Conservation (phyloP, 1,139 yeast genomes). For the Blastobotrys ciferrii region DNA sequence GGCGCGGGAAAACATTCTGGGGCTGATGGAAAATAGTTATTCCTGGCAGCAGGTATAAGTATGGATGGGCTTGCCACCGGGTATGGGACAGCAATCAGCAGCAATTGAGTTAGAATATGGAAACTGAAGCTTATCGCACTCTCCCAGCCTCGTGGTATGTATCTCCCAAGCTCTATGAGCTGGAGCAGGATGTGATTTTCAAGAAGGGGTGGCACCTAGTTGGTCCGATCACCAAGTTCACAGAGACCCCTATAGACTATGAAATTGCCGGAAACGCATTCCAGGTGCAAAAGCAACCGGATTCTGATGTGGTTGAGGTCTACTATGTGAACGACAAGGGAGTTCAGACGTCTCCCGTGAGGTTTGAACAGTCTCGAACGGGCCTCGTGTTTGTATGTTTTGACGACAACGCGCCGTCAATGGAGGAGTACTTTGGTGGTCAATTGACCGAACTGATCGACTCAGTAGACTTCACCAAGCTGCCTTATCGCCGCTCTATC, state of each 20-base stretch:
- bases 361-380: slow-evolving; percentile 12
- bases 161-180: slow-evolving; percentile 12
- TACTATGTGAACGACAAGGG: slow-evolving; percentile 7
- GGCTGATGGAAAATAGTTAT: not conserved
- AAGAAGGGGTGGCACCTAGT: slow-evolving; percentile 14
- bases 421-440: slow-evolving; percentile 15
- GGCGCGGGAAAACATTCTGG: not conserved
- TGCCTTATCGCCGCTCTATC: slow-evolving; percentile 14
- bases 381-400: slow-evolving; percentile 15
- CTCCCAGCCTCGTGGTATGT: slow-evolving; percentile 16
- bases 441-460: slow-evolving; percentile 13
- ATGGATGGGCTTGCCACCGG: not conserved
- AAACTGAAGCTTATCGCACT: slow-evolving; percentile 8
- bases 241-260: slow-evolving; percentile 11
- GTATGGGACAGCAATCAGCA: not conserved
- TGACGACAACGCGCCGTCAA: slow-evolving; percentile 11
- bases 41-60: not conserved
- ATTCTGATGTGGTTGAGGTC: not conserved
- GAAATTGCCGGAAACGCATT: slow-evolving; percentile 13
- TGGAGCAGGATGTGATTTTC: slow-evolving; percentile 12
- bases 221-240: slow-evolving; percentile 15
- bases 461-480: slow-evolving; percentile 14
- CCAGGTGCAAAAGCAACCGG: slow-evolving; percentile 4
- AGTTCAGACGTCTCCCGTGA: not conserved
- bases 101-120: slow-evolving; percentile 5